Conservation (phyloP, 1,139 yeast species). For the Taphrina pruni region DNA sequence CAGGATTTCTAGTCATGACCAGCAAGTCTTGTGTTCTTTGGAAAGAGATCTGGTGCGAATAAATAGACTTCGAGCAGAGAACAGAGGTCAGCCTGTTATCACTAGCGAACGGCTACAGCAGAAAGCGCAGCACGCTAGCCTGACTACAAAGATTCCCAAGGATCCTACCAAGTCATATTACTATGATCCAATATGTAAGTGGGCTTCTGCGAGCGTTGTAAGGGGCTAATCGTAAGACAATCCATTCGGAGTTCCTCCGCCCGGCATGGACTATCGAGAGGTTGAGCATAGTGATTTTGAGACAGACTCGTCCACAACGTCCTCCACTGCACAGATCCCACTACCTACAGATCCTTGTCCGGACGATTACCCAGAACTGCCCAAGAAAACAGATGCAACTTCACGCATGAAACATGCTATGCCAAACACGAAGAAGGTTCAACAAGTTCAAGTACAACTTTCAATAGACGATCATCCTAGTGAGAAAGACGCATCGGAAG, state of each 20-base stretch:
- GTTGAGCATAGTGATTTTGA: slow-evolving; percentile 22
- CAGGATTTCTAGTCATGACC: slow-evolving; percentile 15
- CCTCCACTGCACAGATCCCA: slow-evolving; percentile 42
- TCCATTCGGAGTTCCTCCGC: slow-evolving; percentile 44
- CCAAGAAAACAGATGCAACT: not conserved
- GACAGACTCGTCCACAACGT: slow-evolving; percentile 26
- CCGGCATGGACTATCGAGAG: slow-evolving; percentile 43
- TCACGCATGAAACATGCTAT: too few species aligned
- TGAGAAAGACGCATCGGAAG: too few species aligned
- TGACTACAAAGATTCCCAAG: slow-evolving; percentile 23
- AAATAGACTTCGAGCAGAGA: slow-evolving; percentile 21
- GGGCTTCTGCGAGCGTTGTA: not conserved
- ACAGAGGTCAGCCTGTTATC: slow-evolving; percentile 7
- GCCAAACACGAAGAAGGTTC: not conserved
- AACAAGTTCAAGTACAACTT: not conserved
- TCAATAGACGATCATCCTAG: too few species aligned
- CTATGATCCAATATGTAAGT: slow-evolving; percentile 43
- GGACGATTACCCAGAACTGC: not conserved
- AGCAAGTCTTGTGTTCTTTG: slow-evolving; percentile 2
- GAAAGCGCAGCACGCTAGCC: not conserved
- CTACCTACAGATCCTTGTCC: slow-evolving; percentile 41
- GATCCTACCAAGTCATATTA: slow-evolving; percentile 41
- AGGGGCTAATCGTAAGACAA: slow-evolving; percentile 3
- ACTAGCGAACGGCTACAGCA: slow-evolving; percentile 29
- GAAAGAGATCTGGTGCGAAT: slow-evolving; percentile 29